phyloP scores from a whole-genome alignment of 768 basidiomycete species.

The Lentinula lateritia region DNA sequence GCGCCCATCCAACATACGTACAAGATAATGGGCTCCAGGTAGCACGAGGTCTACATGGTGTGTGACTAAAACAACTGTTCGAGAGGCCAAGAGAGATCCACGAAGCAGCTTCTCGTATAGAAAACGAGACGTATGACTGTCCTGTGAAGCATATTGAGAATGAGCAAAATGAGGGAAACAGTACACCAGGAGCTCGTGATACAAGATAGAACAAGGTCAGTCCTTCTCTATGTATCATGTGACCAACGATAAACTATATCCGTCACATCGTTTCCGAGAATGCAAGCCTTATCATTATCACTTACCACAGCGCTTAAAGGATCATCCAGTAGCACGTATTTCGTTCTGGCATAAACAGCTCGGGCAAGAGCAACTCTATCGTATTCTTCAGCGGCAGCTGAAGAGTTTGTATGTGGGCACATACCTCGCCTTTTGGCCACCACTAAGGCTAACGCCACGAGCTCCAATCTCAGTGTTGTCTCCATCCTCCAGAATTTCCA shows the following conservation, averaged over 20 bases:
- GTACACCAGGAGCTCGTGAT: too few relatives aligned
- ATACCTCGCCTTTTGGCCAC: slow-evolving; percentile 78
- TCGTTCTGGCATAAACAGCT: slow-evolving; percentile 70
- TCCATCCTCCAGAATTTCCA: slow-evolving; percentile 83
- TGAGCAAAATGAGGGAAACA: background rate
- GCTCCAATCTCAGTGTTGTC: slow-evolving; percentile 55
- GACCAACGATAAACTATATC: too few relatives aligned
- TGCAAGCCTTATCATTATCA: slow-evolving; percentile 4
- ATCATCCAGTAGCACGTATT: slow-evolving; percentile 74
- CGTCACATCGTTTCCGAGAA: too few relatives aligned
- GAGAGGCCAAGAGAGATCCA: slow-evolving; percentile 58
- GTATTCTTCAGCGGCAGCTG: too few relatives aligned
- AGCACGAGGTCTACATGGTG: slow-evolving; percentile 83
- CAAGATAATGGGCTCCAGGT: slow-evolving; percentile 64
- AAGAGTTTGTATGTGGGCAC: slow-evolving; percentile 7
- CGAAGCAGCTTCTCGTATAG: slow-evolving; percentile 59
- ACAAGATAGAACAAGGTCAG: too few relatives aligned
- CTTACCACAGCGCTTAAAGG: slow-evolving; percentile 78
- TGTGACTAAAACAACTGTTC: slow-evolving; percentile 75
- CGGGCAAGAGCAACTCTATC: slow-evolving; percentile 76
- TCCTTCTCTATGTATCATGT: too few relatives aligned
- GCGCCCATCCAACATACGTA: slow-evolving; percentile 78
- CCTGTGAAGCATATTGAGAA: slow-evolving; percentile 27
- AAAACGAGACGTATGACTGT: slow-evolving; percentile 62
- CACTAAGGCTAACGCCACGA: slow-evolving; percentile 71